Base-by-base conservation (phyloP, 169 alveolate genomes). In the Cryptosporidium sp. region DNA sequence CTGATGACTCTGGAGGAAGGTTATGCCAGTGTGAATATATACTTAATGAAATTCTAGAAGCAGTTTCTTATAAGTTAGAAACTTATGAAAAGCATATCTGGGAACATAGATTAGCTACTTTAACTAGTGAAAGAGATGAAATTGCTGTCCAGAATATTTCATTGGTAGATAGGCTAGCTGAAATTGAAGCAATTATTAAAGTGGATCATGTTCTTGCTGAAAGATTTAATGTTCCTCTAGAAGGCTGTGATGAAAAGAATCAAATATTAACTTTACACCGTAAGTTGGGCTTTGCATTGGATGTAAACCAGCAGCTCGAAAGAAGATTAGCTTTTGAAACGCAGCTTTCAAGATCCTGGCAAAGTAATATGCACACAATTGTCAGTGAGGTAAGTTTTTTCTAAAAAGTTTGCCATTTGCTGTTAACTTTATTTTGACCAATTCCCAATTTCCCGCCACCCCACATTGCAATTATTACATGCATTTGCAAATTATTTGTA, bases 341-440 rank as follows among this genome's bases (percentile, higher is more conserved):
- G 4, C 92, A 86, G 31, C 86, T 93, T 16, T 91, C 95, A 21
- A 87, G 95, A 45, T 91, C 93, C 16, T 93, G 95, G 95, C 95
- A 93, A 62, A 84, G 92, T 7, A 93, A 93, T 53, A 85, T 93
- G 61, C 85, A 92, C 44, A 93, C 95, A 39, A 58, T 93, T 85
- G 94, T 91, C 33, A 89, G 94, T 56, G 95, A 93, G 85, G 95
- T 93, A 61, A 69, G 92, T 65, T 48, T 35, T 8, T 29, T 12
- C 16, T 73, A 3, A 21, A 39, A 35, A 37, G 21, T 44, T n/a
- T 39, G 14, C n/a, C 14, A 4, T 35, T 42, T 18, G 33, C 16
- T 33, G 5, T 2, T 26, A 62, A 62, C 65, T 53, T 5, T 23
- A 18, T 65, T 8, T 0, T 26, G 14, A 37, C 14, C 18, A 4